Evolutionary conservation across 1,284 basidiomycete species (phyloP).

Genomic region (Boletus hoseneyae): DNA sequence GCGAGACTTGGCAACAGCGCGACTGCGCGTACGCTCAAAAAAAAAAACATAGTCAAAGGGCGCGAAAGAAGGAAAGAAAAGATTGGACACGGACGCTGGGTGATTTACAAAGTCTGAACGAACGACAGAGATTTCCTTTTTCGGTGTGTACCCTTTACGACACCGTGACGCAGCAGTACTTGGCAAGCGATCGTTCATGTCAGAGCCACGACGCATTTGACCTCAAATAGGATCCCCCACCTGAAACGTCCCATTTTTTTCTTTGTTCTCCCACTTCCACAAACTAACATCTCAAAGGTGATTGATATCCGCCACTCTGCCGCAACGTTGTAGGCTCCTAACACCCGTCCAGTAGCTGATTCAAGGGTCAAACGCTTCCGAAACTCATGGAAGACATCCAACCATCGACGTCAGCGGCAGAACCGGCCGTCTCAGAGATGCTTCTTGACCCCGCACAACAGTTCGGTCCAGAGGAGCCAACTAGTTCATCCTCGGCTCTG

Average conservation of each 20-base stretch:
- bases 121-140: conserved; percentile 20
- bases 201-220: no score
- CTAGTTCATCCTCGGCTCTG: conserved; percentile 17
- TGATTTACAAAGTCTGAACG: background rate
- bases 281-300: conserved; percentile 6
- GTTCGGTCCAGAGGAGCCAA: conserved; percentile 2
- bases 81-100: background rate
- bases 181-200: background rate
- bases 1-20: background rate
- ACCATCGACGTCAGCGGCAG: conserved; percentile 17
- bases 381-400: conserved; percentile 18
- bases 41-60: background rate
- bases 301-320: background rate
- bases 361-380: background rate
- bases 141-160: background rate
- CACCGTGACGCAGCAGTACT: background rate
- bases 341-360: conserved; percentile 9
- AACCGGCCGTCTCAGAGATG: conserved; percentile 11
- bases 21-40: background rate
- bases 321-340: background rate
- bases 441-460: conserved; percentile 5
- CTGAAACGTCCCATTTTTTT: background rate
- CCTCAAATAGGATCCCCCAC: conserved; percentile 12
- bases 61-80: background rate
- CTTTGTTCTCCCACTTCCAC: background rate